A percentile compares a stretch with the other conserved stretches of the same genome.
phyloP scores from a whole-genome alignment of 1,284 basidiomycete species.

The Naganishia sp. region DNA sequence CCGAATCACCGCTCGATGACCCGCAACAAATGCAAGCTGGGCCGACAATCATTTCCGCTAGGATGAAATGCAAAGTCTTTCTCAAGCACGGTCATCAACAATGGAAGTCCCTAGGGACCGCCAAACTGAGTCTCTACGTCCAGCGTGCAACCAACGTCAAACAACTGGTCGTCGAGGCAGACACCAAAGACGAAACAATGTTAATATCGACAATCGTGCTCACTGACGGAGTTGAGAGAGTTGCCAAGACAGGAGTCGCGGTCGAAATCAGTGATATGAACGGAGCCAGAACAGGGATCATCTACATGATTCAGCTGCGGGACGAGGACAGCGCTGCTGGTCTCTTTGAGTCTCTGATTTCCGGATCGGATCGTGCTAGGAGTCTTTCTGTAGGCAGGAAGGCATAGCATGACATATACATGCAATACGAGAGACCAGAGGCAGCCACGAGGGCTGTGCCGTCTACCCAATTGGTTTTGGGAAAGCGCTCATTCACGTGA shows the following conservation, averaged over 20 bases:
- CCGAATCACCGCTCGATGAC: conserved; percentile 67
- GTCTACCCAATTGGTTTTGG: neutral
- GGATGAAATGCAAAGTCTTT: conserved; percentile 99
- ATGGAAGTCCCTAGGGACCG: conserved; percentile 93
- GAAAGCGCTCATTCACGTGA: neutral
- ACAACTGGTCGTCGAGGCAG: conserved; percentile 92
- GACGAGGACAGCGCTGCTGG: conserved; percentile 84
- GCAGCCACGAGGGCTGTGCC: neutral
- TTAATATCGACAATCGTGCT: conserved; percentile 94
- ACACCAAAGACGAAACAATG: conserved; percentile 69
- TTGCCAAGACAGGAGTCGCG: conserved; percentile 95
- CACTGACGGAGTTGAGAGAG: conserved; percentile 92
- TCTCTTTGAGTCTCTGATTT: conserved; percentile 81
- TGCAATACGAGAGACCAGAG: neutral
- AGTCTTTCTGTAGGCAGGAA: conserved; percentile 7
- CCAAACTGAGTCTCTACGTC: conserved; percentile 80
- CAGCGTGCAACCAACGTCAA: conserved; percentile 81
- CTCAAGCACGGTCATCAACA: conserved; percentile 91
- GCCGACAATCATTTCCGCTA: conserved; percentile 75
- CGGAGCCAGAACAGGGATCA: conserved; percentile 86
- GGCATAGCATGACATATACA: conserved; percentile 2
- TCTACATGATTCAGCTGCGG: conserved; percentile 95
- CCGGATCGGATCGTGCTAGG: conserved; percentile 57
- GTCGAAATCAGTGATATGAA: conserved; percentile 84
- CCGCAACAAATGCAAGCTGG: conserved; percentile 61